Evolutionary conservation across 106 monocot genomes (phyloP).

Genomic region (Allium fistulosum): DNA sequence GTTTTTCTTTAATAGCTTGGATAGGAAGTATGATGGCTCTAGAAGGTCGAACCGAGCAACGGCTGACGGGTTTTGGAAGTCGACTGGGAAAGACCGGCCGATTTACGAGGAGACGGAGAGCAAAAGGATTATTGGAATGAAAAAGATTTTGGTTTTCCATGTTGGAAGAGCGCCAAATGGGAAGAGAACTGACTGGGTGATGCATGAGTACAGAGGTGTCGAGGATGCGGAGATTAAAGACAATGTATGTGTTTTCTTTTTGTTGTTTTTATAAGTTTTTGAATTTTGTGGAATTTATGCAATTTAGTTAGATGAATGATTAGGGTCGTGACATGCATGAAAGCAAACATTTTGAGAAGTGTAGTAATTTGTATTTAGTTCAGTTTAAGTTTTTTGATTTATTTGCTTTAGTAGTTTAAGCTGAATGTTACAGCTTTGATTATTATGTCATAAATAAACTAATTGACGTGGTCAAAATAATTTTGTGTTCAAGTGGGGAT

Average conservation of each 20-base stretch:
- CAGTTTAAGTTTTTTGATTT: too few relatives aligned
- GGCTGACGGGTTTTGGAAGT: conserved; percentile 66
- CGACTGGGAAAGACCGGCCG: conserved; percentile 71
- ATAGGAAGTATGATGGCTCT: conserved; percentile 55
- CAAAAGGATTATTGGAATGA: conserved; percentile 32
- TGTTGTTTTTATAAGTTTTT: too few relatives aligned
- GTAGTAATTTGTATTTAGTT: too few relatives aligned
- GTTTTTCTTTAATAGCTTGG: conserved; percentile 77
- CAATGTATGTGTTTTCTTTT: not conserved
- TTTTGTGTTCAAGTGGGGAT: too few relatives aligned
- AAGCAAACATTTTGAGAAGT: too few relatives aligned
- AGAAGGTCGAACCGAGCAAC: conserved; percentile 65
- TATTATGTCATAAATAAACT: not conserved
- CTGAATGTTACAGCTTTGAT: not conserved
- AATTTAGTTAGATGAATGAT: too few relatives aligned
- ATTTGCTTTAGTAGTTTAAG: not conserved
- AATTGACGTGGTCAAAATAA: too few relatives aligned
- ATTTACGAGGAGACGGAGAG: conserved; percentile 9
- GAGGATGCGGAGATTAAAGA: conserved; percentile 13
- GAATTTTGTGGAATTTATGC: too few relatives aligned
- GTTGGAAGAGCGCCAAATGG: conserved; percentile 54
- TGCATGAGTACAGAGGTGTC: conserved; percentile 84
- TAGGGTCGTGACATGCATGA: too few relatives aligned
- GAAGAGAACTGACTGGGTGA: conserved; percentile 75
- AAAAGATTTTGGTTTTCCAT: conserved; percentile 79